Percentiles rank a stretch among this genome's conserved stretches.
Evolutionary conservation across 1,284 basidiomycete species (phyloP).

Genomic region (Agaricales sp.): DNA sequence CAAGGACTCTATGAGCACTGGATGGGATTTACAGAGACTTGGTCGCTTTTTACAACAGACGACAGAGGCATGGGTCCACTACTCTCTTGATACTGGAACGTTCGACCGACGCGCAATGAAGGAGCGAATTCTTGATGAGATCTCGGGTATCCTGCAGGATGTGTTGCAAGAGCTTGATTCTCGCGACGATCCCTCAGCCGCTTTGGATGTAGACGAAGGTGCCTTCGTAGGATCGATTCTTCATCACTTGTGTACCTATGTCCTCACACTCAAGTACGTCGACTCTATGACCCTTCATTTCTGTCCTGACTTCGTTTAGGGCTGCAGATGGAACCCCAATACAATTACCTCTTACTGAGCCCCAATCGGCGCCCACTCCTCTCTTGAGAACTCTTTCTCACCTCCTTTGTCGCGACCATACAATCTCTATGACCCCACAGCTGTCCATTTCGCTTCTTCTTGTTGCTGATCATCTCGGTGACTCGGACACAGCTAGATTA

Average conservation of each 20-base stretch:
- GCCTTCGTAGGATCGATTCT: conserved; percentile 50
- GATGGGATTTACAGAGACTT: conserved; percentile 55
- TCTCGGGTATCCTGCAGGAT: conserved; percentile 56
- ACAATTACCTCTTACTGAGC: conserved; percentile 41
- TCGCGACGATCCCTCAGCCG: conserved; percentile 43
- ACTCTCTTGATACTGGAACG: conserved; percentile 14
- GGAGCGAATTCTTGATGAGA: conserved; percentile 58
- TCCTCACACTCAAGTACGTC: conserved; percentile 44
- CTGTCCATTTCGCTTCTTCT: conserved; percentile 53
- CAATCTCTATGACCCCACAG: conserved; percentile 42
- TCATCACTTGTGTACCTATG: conserved; percentile 42
- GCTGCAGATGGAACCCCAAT: conserved; percentile 40
- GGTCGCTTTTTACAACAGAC: conserved; percentile 41
- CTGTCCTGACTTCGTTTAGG: conserved; percentile 22
- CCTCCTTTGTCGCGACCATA: conserved; percentile 51
- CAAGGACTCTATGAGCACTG: conserved; percentile 40
- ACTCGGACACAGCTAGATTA: conserved; percentile 49
- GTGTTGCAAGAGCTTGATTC: conserved; percentile 62
- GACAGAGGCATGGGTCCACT: conserved; percentile 46
- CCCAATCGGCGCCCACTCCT: conserved; percentile 38
- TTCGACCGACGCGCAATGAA: conserved; percentile 21
- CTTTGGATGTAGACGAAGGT: conserved; percentile 59
- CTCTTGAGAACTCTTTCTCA: conserved; percentile 49
- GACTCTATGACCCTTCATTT: too few relatives aligned
- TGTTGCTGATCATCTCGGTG: conserved; percentile 52